phyloP scores from a whole-genome alignment of 2,329 filamentous ascomycete species.

The Sporothrix schenckii region DNA sequence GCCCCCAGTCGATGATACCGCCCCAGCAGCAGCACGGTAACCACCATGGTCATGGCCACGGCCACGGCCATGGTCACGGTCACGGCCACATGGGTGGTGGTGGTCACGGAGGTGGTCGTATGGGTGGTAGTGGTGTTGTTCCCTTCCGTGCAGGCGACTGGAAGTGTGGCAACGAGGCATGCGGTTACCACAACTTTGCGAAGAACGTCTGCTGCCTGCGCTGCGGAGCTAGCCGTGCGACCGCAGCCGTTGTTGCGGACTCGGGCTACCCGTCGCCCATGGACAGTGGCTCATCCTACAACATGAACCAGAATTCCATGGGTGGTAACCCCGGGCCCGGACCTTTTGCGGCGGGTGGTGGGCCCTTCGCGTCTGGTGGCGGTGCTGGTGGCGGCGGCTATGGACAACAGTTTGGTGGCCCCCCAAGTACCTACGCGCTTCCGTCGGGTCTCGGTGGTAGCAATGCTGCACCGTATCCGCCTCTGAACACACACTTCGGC shows the following conservation, averaged over 20 bases:
- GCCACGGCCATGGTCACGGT: constrained; percentile 52
- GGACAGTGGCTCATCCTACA: constrained; percentile 80
- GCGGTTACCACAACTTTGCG: constrained; percentile 98
- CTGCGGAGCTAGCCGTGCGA: constrained; percentile 91
- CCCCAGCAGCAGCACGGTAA: constrained; percentile 73
- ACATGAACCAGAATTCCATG: constrained; percentile 88
- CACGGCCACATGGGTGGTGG: constrained; percentile 68
- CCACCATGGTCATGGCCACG: constrained; percentile 55
- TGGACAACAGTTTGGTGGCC: constrained; percentile 82
- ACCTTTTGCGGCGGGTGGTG: constrained; percentile 70
- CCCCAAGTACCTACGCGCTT: constrained; percentile 84
- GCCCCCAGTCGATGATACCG: constrained; percentile 78
- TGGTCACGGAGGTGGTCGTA: constrained; percentile 66
- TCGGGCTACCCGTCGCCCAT: constrained; percentile 89
- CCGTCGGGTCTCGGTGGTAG: constrained; percentile 82
- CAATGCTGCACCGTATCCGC: constrained; percentile 76
- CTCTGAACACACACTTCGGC: constrained; percentile 80
- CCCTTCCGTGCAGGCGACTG: constrained; percentile 98
- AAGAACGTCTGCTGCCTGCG: constrained; percentile 98
- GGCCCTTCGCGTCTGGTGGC: constrained; percentile 62
- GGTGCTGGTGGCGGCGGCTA: constrained; percentile 62
- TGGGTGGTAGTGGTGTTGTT: constrained; percentile 82
- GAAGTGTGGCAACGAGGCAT: constrained; percentile 98
- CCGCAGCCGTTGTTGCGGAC: constrained; percentile 91
- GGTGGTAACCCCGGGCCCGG: constrained; percentile 73